Evolutionary conservation across 2,329 filamentous ascomycete species (phyloP), one percentile per base, ranked within the genome.

Genomic region (Thelonectria discophora): DNA sequence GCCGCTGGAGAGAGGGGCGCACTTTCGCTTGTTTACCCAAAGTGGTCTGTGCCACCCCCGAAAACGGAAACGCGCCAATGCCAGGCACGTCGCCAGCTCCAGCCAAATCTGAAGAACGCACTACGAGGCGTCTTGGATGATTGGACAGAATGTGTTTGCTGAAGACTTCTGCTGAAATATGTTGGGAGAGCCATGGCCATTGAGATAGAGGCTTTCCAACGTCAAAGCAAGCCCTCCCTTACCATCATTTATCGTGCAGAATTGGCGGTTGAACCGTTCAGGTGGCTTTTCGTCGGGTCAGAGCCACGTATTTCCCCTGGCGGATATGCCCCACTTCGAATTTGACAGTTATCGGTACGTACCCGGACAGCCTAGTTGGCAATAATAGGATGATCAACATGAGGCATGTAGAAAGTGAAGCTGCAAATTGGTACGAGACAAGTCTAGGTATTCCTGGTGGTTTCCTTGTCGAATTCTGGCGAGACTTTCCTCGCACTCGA

Each of bases 1-100:
- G 40, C 54, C 56, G 50, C 56, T 52, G 30, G 45, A 58, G 37
- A 37, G 34, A 37, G 45, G 54, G 55, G 55, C 43, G 45, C 65
- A 69, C 67, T 73, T 66, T 75, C 73, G 67, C 65, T 75, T 79
- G 76, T 77, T 77, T 76, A 74, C 70, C 45, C 30, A 6, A 24
- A 12, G 1, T 70, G 71, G 66, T 50, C 70, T 64, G 73, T 74
- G 74, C 75, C n/a, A 58, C 46, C n/a, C 62, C 64, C 24, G 64
- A 69, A 8, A 74, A 58, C 27, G 72, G 75, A 52, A 73, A 75
- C 67, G 73, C 66, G 65, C 56, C 55, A 65, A 62, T 64, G 59
- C 66, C 63, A 58, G 62, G 54, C 49, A 64, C 62, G 50, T 60
- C 6, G 64, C 60, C 46, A 20, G 21, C 62, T 39, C 54, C 62